Conservation (phyloP, 306 rosid species). For the Fragaria vesca region DNA sequence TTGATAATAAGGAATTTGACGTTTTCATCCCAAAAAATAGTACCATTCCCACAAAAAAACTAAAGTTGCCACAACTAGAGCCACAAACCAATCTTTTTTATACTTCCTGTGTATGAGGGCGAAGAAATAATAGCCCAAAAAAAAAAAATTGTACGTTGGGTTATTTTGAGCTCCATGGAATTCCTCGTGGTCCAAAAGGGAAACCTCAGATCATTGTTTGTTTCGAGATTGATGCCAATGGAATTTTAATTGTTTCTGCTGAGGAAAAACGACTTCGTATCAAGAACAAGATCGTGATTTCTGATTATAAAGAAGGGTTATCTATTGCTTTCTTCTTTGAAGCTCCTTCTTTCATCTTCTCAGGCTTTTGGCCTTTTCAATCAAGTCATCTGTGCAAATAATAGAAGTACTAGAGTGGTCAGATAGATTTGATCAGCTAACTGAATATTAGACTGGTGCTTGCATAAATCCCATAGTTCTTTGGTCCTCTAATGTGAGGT, state of each 20-base stretch:
- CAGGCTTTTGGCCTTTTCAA: too few species aligned
- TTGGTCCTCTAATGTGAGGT: slow-evolving; percentile 58
- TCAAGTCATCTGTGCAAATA: slow-evolving; percentile 56
- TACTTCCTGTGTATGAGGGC: not conserved
- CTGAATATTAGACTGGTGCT: not conserved
- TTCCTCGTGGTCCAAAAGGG: not conserved
- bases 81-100: not conserved
- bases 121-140: not conserved
- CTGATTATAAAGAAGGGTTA: not conserved
- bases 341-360: too few species aligned
- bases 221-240: not conserved
- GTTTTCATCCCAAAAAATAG: not conserved
- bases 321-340: too few species aligned
- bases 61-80: not conserved
- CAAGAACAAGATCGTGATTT: not conserved
- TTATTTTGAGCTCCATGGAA: not conserved
- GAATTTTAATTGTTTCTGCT: not conserved
- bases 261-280: not conserved
- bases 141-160: not conserved
- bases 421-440: slow-evolving; percentile 14
- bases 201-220: not conserved
- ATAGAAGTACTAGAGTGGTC: slow-evolving; percentile 3
- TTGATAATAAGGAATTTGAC: not conserved
- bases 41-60: not conserved
- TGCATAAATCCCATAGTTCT: slow-evolving; percentile 63